Conservation (phyloP, 164 flowering plant species). For the Brasenia schreberi region DNA sequence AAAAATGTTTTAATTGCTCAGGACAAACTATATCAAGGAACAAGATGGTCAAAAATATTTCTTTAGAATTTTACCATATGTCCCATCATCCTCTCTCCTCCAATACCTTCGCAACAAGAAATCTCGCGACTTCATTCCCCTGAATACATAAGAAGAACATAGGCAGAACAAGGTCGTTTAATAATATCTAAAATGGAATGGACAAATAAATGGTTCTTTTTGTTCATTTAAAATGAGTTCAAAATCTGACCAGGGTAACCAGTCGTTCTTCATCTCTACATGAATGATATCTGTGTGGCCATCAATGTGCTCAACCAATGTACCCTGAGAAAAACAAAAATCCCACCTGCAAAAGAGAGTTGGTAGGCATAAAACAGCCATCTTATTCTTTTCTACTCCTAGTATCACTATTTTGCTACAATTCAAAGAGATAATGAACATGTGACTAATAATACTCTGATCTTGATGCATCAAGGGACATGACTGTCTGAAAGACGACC, state of each 20-base stretch:
- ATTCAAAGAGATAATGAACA: background rate
- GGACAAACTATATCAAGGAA: background rate
- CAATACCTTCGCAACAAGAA: constrained; percentile 69
- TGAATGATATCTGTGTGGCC: constrained; percentile 90
- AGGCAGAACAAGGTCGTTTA: background rate
- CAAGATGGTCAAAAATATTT: background rate
- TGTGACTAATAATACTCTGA: constrained; percentile 43
- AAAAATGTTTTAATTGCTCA: constrained; percentile 3
- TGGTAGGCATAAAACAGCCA: background rate
- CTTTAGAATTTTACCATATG: constrained; percentile 51
- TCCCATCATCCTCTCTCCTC: constrained; percentile 96
- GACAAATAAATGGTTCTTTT: background rate
- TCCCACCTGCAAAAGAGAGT: constrained; percentile 65
- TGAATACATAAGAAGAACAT: constrained; percentile 11
- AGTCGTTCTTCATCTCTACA: constrained; percentile 43
- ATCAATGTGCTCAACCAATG: constrained; percentile 84
- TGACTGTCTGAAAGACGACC: constrained; percentile 60
- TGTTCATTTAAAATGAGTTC: constrained; percentile 1
- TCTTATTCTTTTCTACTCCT: too few relatives aligned
- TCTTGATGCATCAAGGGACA: constrained; percentile 89
- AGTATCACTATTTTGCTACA: background rate
- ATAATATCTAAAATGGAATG: background rate
- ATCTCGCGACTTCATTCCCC: constrained; percentile 90
- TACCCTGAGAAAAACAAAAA: constrained; percentile 56
- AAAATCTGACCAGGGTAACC: constrained; percentile 71